These are phyloP conservation scores for Teunomyces kruisii DNA, from an alignment of 805 yeast species.

Conservation along the genomic window DNA sequence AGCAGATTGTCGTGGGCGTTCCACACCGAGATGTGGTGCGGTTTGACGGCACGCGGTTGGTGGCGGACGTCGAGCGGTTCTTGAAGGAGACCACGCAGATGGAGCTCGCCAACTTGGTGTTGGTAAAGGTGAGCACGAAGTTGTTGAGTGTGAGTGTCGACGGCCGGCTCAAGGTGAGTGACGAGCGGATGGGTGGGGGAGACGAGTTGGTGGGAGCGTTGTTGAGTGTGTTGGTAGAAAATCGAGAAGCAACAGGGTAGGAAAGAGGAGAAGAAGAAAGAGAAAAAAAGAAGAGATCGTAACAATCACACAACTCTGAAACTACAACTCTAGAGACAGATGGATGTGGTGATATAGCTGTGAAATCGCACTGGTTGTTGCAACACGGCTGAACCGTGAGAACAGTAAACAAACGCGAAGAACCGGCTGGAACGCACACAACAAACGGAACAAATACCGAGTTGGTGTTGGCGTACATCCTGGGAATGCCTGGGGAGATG, in stretches of 20 bases:
- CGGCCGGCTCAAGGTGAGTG: constrained; percentile 20
- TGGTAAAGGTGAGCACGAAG: constrained; percentile 18
- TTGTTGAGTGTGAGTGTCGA: constrained; percentile 20
- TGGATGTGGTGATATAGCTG: no score
- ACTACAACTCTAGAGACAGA: no score
- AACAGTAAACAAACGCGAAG: no score
- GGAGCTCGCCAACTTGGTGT: constrained; percentile 18
- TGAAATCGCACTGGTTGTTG: no score
- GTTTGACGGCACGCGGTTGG: constrained; percentile 9
- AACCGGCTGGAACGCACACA: no score
- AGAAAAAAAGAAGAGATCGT: no score
- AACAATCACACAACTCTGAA: no score
- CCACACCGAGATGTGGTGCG: constrained; percentile 18
- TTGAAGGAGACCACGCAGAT: constrained; percentile 20
- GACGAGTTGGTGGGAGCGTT: not conserved
- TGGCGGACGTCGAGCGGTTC: constrained; percentile 18
- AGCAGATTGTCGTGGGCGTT: constrained; percentile 21
- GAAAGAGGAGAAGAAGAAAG: not conserved
- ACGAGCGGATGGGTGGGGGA: not conserved
- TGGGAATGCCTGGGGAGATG: no score
- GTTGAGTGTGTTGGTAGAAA: no score
- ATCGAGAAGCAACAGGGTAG: not conserved
- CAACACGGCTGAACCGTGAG: no score
- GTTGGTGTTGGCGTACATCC: no score
- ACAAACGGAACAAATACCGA: no score